phyloP scores from a whole-genome alignment of 805 yeast species.

The Saccharomycopsis sp. region DNA sequence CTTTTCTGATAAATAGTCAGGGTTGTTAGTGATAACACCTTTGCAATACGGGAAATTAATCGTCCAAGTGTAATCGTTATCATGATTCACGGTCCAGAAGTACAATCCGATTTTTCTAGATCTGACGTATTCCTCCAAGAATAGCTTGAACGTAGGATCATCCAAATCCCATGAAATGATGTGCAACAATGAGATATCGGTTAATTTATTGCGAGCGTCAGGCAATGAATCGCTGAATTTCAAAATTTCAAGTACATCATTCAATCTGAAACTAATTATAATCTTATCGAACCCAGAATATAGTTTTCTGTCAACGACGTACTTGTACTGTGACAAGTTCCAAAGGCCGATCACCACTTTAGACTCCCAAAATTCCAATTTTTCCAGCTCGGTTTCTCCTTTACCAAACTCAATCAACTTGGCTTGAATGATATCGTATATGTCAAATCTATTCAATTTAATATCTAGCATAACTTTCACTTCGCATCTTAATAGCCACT shows the following conservation, averaged over 20 bases:
- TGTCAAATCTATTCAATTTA: conserved; percentile 41
- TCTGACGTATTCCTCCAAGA: conserved; percentile 3
- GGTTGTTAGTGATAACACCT: conserved; percentile 26
- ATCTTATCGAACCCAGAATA: conserved; percentile 26
- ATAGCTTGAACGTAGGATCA: conserved; percentile 1
- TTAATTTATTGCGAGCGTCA: conserved; percentile 10
- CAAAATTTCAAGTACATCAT: conserved; percentile 24
- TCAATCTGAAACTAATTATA: conserved; percentile 28
- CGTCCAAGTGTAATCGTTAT: conserved; percentile 23
- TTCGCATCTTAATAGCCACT: conserved; percentile 43
- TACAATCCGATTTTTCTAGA: conserved; percentile 25
- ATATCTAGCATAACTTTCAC: conserved; percentile 64
- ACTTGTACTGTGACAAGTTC: conserved; percentile 27
- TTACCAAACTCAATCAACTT: conserved; percentile 21
- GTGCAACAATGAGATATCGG: conserved; percentile 24
- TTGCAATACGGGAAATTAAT: conserved; percentile 20
- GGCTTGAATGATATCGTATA: conserved; percentile 26
- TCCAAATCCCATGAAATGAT: conserved; percentile 21
- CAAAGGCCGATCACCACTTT: conserved; percentile 34
- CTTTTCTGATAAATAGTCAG: conserved; percentile 7
- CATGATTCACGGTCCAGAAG: conserved; percentile 33
- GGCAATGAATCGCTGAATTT: conserved; percentile 21
- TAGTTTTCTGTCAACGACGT: conserved; percentile 21
- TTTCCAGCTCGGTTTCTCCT: neutral
- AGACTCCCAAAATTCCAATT: conserved; percentile 28